Evolutionary conservation across 345 rosid genomes (phyloP).

Genomic region (Crucihimalaya himalaica): DNA sequence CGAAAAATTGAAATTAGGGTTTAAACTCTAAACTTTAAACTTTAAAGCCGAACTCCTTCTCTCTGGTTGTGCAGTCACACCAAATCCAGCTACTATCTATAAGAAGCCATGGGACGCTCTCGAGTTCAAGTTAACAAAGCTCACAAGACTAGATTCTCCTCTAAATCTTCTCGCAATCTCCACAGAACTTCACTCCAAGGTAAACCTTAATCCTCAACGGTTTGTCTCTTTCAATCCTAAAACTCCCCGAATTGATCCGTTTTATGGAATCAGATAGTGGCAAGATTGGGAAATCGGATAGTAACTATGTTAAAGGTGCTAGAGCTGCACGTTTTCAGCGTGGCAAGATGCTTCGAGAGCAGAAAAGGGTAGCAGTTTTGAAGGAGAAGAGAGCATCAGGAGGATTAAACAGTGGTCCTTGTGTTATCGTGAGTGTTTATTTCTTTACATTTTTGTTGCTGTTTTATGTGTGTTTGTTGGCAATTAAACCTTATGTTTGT

Average conservation of each 20-base stretch:
- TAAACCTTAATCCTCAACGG: slow-evolving; percentile 11
- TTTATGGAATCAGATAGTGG: slow-evolving; percentile 50
- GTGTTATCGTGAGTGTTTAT: slow-evolving; percentile 65
- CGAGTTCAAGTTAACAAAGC: slow-evolving; percentile 80
- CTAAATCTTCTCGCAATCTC: slow-evolving; percentile 79
- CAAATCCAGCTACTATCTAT: not conserved
- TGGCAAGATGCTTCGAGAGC: slow-evolving; percentile 83
- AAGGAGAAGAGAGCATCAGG: slow-evolving; percentile 75
- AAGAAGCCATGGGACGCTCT: slow-evolving; percentile 56
- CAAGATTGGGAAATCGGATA: slow-evolving; percentile 64
- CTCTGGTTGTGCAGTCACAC: not conserved
- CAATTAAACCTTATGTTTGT: not conserved
- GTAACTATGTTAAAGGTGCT: slow-evolving; percentile 63
- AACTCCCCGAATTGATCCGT: not conserved
- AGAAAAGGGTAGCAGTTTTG: slow-evolving; percentile 73
- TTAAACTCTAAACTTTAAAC: not conserved
- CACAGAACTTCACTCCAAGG: slow-evolving; percentile 72
- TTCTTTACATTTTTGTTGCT: not conserved
- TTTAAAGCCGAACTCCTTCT: not conserved
- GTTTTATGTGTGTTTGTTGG: not conserved
- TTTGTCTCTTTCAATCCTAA: not conserved
- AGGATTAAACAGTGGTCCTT: slow-evolving; percentile 64
- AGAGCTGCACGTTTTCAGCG: slow-evolving; percentile 75
- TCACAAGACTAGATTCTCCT: slow-evolving; percentile 78
- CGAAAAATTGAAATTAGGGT: not conserved